Evolutionary conservation across 2,329 filamentous ascomycete species (phyloP).

Genomic region (Trichoderma asperellum): DNA sequence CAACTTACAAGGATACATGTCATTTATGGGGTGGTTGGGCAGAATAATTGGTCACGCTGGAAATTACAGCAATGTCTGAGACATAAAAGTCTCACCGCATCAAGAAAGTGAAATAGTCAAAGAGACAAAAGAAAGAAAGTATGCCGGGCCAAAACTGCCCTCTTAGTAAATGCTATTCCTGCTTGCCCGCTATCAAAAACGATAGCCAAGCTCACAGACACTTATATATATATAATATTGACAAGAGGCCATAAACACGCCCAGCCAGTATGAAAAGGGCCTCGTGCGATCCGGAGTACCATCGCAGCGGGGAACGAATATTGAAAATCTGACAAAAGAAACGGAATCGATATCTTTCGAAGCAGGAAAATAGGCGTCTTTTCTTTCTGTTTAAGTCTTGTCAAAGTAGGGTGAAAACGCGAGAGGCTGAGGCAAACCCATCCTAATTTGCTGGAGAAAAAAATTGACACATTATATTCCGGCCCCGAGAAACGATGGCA

Average conservation of each 20-base stretch:
- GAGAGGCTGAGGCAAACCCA: conserved; percentile 36
- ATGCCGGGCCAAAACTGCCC: conserved; percentile 47
- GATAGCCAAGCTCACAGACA: conserved; percentile 34
- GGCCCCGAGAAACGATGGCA: conserved; percentile 29
- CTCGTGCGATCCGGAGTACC: conserved; percentile 2
- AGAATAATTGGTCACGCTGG: not conserved
- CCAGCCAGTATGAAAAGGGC: conserved; percentile 34
- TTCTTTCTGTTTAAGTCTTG: conserved; percentile 30
- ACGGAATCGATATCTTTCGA: conserved; percentile 31
- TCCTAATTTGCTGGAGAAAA: conserved; percentile 35
- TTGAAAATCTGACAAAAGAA: conserved; percentile 29
- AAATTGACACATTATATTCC: conserved; percentile 41
- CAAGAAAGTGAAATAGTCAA: too few relatives aligned
- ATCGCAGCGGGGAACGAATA: conserved; percentile 24
- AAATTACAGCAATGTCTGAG: not conserved
- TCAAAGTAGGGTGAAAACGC: conserved; percentile 32
- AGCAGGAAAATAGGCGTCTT: conserved; percentile 33
- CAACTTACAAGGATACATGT: not conserved
- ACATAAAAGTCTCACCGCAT: not conserved
- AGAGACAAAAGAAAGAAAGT: conserved; percentile 4
- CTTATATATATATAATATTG: conserved; percentile 33
- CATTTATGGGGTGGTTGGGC: not conserved
- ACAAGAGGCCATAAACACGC: conserved; percentile 47
- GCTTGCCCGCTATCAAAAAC: conserved; percentile 36
- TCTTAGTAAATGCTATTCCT: conserved; percentile 40